phyloP scores from a whole-genome alignment of 306 rosid genomes.

The Senna siamea region DNA sequence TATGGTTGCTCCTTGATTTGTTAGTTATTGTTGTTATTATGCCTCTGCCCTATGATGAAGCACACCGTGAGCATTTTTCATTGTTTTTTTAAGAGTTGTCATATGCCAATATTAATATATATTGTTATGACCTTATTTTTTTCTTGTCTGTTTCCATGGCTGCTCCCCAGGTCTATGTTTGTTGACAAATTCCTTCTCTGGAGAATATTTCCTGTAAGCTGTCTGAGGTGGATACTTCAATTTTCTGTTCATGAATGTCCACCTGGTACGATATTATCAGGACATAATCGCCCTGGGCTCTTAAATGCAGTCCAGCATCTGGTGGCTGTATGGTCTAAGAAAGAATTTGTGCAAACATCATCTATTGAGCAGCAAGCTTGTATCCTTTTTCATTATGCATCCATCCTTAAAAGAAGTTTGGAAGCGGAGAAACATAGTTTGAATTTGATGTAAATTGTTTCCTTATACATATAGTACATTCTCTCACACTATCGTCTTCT shows the following conservation, averaged over 20 bases:
- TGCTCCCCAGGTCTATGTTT: constrained; percentile 73
- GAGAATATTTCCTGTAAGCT: constrained; percentile 88
- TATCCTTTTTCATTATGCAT: constrained; percentile 64
- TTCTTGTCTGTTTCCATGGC: constrained; percentile 20
- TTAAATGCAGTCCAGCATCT: constrained; percentile 62
- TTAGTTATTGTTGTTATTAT: constrained; percentile 21
- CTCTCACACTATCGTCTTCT: constrained; percentile 16
- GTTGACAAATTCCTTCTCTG: constrained; percentile 84
- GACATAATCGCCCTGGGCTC: constrained; percentile 48
- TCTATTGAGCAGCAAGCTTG: constrained; percentile 89
- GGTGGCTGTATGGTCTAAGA: constrained; percentile 76
- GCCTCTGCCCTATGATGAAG: constrained; percentile 20
- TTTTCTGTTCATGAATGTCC: constrained; percentile 76
- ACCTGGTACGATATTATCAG: constrained; percentile 54
- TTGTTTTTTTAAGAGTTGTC: neutral
- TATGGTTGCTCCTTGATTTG: too few species aligned
- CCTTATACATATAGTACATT: constrained; percentile 16
- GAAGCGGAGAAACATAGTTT: constrained; percentile 14
- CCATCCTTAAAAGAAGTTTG: constrained; percentile 16
- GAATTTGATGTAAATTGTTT: constrained; percentile 26
- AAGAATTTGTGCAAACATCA: constrained; percentile 88
- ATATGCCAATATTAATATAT: constrained; percentile 30
- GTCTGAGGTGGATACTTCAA: constrained; percentile 94
- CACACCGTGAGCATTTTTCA: constrained; percentile 7
- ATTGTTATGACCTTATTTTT: constrained; percentile 18